These are phyloP conservation scores for Isatis tinctoria DNA, from an alignment of 345 rosid species.

Conservation along the genomic window DNA sequence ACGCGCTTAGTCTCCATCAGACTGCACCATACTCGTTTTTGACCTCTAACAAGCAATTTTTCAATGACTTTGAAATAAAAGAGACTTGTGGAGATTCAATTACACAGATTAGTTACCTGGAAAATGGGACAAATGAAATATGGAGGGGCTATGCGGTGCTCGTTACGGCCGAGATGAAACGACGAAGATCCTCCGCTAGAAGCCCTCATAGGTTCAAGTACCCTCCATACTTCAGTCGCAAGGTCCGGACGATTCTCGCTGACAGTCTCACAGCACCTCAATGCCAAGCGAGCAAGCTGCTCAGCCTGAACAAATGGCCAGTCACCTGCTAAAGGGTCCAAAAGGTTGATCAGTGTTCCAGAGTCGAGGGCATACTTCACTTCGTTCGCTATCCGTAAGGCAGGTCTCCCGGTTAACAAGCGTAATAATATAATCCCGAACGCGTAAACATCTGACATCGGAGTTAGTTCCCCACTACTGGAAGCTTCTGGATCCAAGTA, in stretches of 20 bases:
- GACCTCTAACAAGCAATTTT: neutral
- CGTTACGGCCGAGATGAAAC: slow-evolving; percentile 46
- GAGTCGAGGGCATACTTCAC: slow-evolving; percentile 59
- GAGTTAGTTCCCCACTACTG: slow-evolving; percentile 68
- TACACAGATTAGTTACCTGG: slow-evolving; percentile 42
- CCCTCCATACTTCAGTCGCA: slow-evolving; percentile 73
- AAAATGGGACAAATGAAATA: slow-evolving; percentile 85
- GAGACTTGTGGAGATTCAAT: neutral
- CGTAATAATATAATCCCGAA: slow-evolving; percentile 75
- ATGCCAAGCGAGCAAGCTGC: slow-evolving; percentile 70
- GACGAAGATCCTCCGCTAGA: slow-evolving; percentile 65
- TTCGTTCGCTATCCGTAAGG: slow-evolving; percentile 63
- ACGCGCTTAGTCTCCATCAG: neutral
- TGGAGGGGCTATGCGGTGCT: slow-evolving; percentile 55
- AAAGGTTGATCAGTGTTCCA: slow-evolving; percentile 48
- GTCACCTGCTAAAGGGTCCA: slow-evolving; percentile 94
- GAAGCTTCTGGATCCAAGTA: slow-evolving; percentile 87
- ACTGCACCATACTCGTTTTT: neutral
- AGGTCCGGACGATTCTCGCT: slow-evolving; percentile 74
- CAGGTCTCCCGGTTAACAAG: slow-evolving; percentile 68
- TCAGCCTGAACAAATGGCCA: slow-evolving; percentile 93
- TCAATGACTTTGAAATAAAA: neutral
- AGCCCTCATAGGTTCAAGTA: slow-evolving; percentile 86
- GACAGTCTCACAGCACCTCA: slow-evolving; percentile 77
- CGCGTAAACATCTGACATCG: slow-evolving; percentile 83